A percentile compares a stretch with the other conserved stretches of the same genome.
Conservation (phyloP, 176 grass and related monocot genomes). For the Pontederia paniculata region DNA sequence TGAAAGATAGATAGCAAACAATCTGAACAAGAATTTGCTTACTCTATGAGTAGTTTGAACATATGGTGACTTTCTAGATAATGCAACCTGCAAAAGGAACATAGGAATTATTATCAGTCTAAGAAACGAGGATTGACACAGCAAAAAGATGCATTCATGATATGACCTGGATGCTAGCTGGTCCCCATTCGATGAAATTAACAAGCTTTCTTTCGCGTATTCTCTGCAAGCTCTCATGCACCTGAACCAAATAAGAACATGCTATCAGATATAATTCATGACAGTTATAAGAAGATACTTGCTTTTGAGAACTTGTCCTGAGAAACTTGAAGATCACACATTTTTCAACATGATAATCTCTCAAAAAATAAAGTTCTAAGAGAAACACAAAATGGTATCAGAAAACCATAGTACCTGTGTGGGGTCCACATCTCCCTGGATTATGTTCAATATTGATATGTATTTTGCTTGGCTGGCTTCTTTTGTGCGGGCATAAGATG, state of each 20-base stretch:
- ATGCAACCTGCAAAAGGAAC: constrained; percentile 52
- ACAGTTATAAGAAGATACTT: background rate
- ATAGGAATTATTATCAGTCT: constrained; percentile 15
- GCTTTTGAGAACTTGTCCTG: background rate
- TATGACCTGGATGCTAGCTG: constrained; percentile 90
- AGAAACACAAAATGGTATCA: constrained; percentile 7
- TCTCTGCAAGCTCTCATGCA: constrained; percentile 95
- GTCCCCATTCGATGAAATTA: constrained; percentile 98
- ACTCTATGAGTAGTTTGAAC: constrained; percentile 98
- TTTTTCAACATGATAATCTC: constrained; percentile 1
- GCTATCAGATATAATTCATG: background rate
- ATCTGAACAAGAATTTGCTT: constrained; percentile 23
- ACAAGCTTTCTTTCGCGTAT: constrained; percentile 98
- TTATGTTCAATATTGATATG: constrained; percentile 97
- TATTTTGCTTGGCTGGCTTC: constrained; percentile 99
- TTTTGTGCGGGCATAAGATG: constrained; percentile 94
- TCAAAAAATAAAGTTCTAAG: background rate
- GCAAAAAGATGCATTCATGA: background rate
- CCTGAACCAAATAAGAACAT: constrained; percentile 25
- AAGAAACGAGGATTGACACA: background rate
- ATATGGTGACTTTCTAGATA: constrained; percentile 99
- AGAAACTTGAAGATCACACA: background rate
- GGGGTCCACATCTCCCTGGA: constrained; percentile 97
- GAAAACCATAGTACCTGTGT: constrained; percentile 57
- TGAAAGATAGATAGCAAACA: constrained; percentile 5